Evolutionary conservation across 345 rosid species (phyloP), one percentile per base, ranked within the genome.

Genomic region (Eutrema heterophyllum): DNA sequence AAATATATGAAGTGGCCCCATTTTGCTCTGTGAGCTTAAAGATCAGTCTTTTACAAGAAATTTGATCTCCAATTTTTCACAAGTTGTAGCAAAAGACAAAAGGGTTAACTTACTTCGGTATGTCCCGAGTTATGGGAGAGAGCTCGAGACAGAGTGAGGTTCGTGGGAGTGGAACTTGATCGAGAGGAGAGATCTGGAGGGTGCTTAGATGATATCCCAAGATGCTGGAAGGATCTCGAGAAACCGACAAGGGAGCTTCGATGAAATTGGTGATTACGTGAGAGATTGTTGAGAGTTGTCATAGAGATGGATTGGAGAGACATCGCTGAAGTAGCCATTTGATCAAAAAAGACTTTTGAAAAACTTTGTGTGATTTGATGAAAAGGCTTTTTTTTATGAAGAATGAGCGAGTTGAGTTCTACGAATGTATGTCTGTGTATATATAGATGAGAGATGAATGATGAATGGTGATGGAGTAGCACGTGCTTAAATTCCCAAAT

Each of bases 201-300:
- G 40, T 56, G 67, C 33, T 56, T 70, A 8, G 80, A 64, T 64
- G 80, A 64, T 40, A 77, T 49, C 18, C 67, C 75, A 57, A 64
- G 59, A 48, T 38, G 64, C 15, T 64, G 49, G 6, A 40, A 70
- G 27, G 80, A 57, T 40, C 18, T 77, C 21, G 55, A 64, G 72
- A 77, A 70, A 56, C 62, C 21, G 4, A 39, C 46, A 70, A 64
- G 75, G 48, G 80, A 64, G 29, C 38, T 76, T 18, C 26, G 75
- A 5, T 29, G 72, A 64, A 33, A 24, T 10, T 14, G 54, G 5
- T 56, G 53, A 41, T n/a, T 70, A 10, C 5, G 29, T 1, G 71
- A 76, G 6, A 70, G 71, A 21, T 48, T 56, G 60, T 56, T 55
- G 8, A 63, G 72, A 64, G 16, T 49, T 48, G 68, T 40, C 48